These are phyloP conservation scores for Solanum tarapatanum DNA, from an alignment of 257 asterid genomes.

Conservation along the genomic window DNA sequence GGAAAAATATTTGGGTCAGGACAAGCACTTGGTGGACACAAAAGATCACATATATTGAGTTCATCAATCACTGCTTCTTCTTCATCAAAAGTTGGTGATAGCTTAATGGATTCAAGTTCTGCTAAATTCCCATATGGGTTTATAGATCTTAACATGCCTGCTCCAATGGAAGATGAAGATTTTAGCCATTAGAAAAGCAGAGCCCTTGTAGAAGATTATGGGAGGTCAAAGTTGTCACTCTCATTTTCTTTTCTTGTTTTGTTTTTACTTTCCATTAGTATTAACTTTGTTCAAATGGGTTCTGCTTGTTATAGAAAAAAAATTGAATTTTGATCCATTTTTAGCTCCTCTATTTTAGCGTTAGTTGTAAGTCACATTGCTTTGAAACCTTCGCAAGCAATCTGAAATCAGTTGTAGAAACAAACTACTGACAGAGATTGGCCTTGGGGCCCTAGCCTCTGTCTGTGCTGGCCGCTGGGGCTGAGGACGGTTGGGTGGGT, in stretches of 20 bases:
- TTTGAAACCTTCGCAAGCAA: constrained; percentile 2
- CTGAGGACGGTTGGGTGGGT: not conserved
- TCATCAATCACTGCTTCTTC: constrained; percentile 1
- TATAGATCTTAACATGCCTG: constrained; percentile 42
- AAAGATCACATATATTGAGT: constrained; percentile 29
- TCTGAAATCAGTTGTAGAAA: constrained; percentile 1
- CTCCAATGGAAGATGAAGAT: constrained; percentile 31
- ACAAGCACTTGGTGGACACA: constrained; percentile 69
- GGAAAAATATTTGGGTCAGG: constrained; percentile 42
- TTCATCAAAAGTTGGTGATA: not conserved
- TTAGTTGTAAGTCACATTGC: constrained; percentile 3
- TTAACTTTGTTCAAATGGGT: not conserved
- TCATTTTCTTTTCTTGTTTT: not conserved
- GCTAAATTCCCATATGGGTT: constrained; percentile 9
- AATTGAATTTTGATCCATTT: not conserved
- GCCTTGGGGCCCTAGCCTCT: not conserved
- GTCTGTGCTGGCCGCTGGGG: not conserved
- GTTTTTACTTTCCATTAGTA: not conserved
- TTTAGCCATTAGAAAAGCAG: not conserved
- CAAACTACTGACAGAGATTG: constrained; percentile 5
- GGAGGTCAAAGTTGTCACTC: not conserved
- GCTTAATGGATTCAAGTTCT: constrained; percentile 2
- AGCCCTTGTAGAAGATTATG: not conserved
- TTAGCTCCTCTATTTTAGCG: not conserved
- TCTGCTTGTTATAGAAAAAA: not conserved